These are phyloP conservation scores for Calocybe indica DNA, from an alignment of 768 basidiomycete species.

Conservation along the genomic window DNA sequence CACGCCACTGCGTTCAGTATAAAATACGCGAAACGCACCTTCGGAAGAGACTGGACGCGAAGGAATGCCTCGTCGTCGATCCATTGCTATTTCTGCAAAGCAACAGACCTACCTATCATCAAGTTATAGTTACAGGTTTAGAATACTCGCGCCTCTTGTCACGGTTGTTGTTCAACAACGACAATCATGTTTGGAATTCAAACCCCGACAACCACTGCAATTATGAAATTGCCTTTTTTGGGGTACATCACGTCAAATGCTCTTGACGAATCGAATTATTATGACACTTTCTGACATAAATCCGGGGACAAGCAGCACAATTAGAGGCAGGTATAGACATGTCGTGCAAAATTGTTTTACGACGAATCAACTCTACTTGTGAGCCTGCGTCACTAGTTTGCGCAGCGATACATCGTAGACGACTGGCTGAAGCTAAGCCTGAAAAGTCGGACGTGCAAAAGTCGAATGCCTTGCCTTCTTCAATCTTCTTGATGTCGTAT, in stretches of 20 bases:
- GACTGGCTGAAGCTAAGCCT: slow-evolving; percentile 34
- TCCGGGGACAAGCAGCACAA: too few relatives aligned
- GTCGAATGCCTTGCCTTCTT: slow-evolving; percentile 54
- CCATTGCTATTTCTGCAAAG: slow-evolving; percentile 33
- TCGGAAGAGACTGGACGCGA: slow-evolving; percentile 69
- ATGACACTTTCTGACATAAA: too few relatives aligned
- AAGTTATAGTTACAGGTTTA: slow-evolving; percentile 9
- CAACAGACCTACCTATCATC: slow-evolving; percentile 4
- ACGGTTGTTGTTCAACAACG: slow-evolving; percentile 9
- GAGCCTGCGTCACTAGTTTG: slow-evolving; percentile 35
- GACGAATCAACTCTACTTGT: neutral
- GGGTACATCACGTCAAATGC: slow-evolving; percentile 7
- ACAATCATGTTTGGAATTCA: slow-evolving; percentile 6
- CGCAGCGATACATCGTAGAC: slow-evolving; percentile 83
- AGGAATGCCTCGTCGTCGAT: slow-evolving; percentile 56
- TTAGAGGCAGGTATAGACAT: too few relatives aligned
- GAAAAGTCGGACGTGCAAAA: slow-evolving; percentile 1
- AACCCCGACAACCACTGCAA: slow-evolving; percentile 10
- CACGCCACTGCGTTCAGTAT: neutral
- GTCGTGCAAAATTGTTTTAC: too few relatives aligned
- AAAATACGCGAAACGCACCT: slow-evolving; percentile 39
- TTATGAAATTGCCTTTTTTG: slow-evolving; percentile 3
- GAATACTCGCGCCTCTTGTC: slow-evolving; percentile 12
- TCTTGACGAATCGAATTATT: too few relatives aligned
- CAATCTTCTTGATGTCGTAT: slow-evolving; percentile 84